These are phyloP conservation scores for Lineolata rhizophorae DNA, from an alignment of 495 filamentous ascomycete species.

Conservation along the genomic window DNA sequence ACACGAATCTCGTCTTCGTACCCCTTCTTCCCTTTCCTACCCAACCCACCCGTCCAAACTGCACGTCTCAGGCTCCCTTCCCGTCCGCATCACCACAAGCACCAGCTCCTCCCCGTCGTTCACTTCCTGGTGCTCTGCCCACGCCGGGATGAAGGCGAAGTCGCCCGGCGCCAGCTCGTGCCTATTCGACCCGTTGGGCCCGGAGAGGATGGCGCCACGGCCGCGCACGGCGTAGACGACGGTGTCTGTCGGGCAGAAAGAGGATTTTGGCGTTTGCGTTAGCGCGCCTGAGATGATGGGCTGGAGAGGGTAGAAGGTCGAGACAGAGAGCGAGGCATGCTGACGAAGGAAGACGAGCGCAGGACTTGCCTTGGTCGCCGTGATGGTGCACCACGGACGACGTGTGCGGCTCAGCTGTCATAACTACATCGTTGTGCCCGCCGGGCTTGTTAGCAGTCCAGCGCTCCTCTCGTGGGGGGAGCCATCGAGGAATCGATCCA, in stretches of 20 bases:
- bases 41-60: no score
- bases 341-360: neutral
- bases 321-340: no score
- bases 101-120: conserved; percentile 37
- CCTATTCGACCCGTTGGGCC: conserved; percentile 20
- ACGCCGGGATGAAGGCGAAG: conserved; percentile 41
- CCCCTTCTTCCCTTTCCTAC: no score
- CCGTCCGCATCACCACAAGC: no score
- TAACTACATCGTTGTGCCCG: no score
- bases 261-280: neutral
- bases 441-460: no score
- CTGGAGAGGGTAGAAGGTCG: no score
- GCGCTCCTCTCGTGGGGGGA: no score
- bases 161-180: conserved; percentile 34
- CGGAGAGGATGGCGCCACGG: conserved; percentile 25
- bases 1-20: no score
- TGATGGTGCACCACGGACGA: conserved; percentile 30
- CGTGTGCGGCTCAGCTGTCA: conserved; percentile 31
- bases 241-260: conserved; percentile 18
- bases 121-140: conserved; percentile 42
- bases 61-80: no score
- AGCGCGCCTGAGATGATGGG: neutral
- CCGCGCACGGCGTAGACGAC: conserved; percentile 30
- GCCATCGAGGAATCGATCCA: conserved; percentile 2
- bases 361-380: conserved; percentile 20